Evolutionary conservation across 768 basidiomycete genomes (phyloP).

Genomic region (Tylopilus plumbeoviolaceoides): DNA sequence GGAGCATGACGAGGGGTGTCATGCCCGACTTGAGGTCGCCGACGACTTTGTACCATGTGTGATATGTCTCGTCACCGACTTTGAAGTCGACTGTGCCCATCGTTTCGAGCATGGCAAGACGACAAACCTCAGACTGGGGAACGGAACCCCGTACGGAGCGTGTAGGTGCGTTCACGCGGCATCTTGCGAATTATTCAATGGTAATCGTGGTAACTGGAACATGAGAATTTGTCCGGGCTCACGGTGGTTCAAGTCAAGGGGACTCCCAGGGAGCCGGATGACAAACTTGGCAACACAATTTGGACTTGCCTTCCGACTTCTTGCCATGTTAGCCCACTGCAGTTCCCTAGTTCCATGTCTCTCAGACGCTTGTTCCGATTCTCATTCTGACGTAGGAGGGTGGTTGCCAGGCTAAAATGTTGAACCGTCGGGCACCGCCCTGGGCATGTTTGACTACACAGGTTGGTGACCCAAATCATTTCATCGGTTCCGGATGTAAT

Average conservation of each 20-base stretch:
- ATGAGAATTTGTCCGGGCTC: not conserved
- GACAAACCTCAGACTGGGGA: not conserved
- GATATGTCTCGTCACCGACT: not conserved
- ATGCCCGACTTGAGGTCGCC: slow-evolving; percentile 32
- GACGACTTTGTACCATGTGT: slow-evolving; percentile 28
- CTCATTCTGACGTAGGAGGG: no score
- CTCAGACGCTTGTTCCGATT: not conserved
- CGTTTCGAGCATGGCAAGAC: slow-evolving; percentile 4
- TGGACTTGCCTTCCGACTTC: no score
- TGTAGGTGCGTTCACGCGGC: no score
- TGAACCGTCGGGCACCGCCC: not conserved
- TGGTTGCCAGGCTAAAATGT: not conserved
- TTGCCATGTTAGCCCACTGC: not conserved
- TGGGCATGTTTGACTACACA: no score
- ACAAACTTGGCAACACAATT: no score
- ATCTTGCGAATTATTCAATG: not conserved
- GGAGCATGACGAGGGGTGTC: slow-evolving; percentile 34
- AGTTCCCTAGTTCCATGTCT: not conserved
- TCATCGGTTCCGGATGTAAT: not conserved
- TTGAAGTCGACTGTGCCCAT: slow-evolving; percentile 9
- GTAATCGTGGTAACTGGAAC: not conserved
- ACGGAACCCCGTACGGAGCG: not conserved
- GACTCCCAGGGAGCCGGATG: not conserved
- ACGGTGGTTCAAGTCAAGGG: not conserved
- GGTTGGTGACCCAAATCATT: not conserved